Conservation (phyloP, 345 rosid genomes). For the Syzygium jambos region DNA sequence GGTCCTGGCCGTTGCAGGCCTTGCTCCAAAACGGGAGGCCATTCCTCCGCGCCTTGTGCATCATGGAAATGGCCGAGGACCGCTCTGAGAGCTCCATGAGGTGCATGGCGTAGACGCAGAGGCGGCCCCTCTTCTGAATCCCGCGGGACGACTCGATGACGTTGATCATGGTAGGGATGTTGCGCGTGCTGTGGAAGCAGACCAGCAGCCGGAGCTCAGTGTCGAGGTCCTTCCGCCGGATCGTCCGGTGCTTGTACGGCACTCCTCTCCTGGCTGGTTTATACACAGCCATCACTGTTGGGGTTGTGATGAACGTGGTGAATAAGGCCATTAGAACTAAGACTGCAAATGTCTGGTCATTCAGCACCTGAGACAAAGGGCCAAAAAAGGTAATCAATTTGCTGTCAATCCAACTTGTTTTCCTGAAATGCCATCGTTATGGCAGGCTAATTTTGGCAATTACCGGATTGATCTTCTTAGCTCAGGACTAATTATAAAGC, state of each 20-base stretch:
- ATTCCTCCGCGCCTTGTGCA: constrained; percentile 61
- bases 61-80: constrained; percentile 68
- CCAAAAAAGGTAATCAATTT: neutral
- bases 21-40: constrained; percentile 74
- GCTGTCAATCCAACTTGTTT: neutral
- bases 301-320: constrained; percentile 69
- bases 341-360: constrained; percentile 53
- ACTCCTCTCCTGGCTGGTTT: constrained; percentile 51
- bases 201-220: constrained; percentile 49
- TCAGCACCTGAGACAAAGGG: constrained; percentile 32
- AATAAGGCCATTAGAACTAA: constrained; percentile 58
- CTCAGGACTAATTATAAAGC: neutral
- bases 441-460: neutral
- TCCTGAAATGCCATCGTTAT: neutral
- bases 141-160: constrained; percentile 67
- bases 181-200: constrained; percentile 57
- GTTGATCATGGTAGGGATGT: constrained; percentile 59
- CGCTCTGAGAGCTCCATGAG: constrained; percentile 76
- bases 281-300: constrained; percentile 37
- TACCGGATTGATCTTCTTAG: neutral
- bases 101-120: constrained; percentile 62
- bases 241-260: constrained; percentile 38
- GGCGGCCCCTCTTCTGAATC: constrained; percentile 31
- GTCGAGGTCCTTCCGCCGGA: constrained; percentile 40
- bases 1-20: constrained; percentile 24